phyloP scores from a whole-genome alignment of 2,329 filamentous ascomycete genomes.

The Pyricularia grisea region DNA sequence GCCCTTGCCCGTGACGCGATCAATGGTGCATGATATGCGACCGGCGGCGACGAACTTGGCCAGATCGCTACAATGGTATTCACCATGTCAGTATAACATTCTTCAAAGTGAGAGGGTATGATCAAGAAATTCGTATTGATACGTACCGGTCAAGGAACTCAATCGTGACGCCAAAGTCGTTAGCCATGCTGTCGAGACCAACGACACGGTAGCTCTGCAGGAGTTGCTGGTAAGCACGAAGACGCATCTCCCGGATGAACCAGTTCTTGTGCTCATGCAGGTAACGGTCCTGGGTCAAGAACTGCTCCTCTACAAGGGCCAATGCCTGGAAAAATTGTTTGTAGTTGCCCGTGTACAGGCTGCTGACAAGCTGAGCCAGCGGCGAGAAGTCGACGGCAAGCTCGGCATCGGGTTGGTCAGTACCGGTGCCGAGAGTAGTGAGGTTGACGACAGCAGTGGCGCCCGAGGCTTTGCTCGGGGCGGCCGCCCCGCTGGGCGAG shows the following conservation, averaged over 20 bases:
- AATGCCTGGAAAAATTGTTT: constrained; percentile 87
- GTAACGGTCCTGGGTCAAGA: constrained; percentile 90
- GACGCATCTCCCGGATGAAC: constrained; percentile 97
- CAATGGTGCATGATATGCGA: constrained; percentile 92
- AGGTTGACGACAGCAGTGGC: constrained; percentile 73
- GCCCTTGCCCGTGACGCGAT: constrained; percentile 90
- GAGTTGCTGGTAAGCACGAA: constrained; percentile 92
- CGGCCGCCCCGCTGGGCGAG: constrained; percentile 20
- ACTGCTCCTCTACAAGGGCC: constrained; percentile 83
- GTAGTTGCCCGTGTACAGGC: constrained; percentile 90
- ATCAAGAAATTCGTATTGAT: neutral
- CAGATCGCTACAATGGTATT: constrained; percentile 58
- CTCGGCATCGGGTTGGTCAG: constrained; percentile 69
- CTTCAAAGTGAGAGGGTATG: neutral
- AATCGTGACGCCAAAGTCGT: constrained; percentile 91
- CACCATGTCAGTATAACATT: neutral
- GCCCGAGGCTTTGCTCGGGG: constrained; percentile 26
- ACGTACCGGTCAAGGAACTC: constrained; percentile 78
- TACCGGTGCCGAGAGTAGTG: constrained; percentile 64
- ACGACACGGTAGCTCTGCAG: constrained; percentile 96
- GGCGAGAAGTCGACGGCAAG: constrained; percentile 80
- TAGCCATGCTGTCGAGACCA: constrained; percentile 93
- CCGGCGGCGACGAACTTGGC: constrained; percentile 95
- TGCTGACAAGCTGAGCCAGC: constrained; percentile 78
- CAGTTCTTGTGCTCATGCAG: constrained; percentile 91